Evolutionary conservation across 139 green algal species (phyloP).

Genomic region (Coelastrella sp.): DNA sequence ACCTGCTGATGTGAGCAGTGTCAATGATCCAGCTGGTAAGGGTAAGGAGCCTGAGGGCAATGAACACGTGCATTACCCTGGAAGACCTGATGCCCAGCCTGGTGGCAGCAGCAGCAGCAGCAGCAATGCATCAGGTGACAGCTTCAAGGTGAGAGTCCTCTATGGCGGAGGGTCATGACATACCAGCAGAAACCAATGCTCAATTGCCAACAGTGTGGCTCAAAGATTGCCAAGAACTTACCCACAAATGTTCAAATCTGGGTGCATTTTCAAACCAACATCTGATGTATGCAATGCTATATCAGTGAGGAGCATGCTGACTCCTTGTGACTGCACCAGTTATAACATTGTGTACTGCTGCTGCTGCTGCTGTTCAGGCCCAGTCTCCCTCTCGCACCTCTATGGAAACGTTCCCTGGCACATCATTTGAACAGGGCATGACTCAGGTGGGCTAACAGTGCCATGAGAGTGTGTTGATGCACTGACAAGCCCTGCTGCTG

Average conservation of each 20-base stretch:
- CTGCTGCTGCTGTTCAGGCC: neutral
- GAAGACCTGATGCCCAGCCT: neutral
- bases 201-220: too few species aligned
- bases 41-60: neutral
- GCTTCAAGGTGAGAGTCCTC: neutral
- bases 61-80: constrained; percentile 10
- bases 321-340: neutral
- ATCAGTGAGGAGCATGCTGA: too few species aligned
- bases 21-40: constrained; percentile 8
- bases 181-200: too few species aligned
- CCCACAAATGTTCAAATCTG: too few species aligned
- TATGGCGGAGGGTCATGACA: too few species aligned
- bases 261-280: too few species aligned
- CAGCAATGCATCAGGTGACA: neutral
- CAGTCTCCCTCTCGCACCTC: neutral
- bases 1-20: constrained; percentile 10
- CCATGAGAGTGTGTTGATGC: too few species aligned
- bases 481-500: too few species aligned
- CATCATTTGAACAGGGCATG: neutral
- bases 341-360: neutral
- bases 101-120: too few species aligned
- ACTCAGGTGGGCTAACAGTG: neutral
- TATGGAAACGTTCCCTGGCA: neutral
- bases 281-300: too few species aligned
- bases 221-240: too few species aligned